These are phyloP conservation scores for Dioszegia aurantiaca DNA, from an alignment of 768 basidiomycete species.

Conservation along the genomic window DNA sequence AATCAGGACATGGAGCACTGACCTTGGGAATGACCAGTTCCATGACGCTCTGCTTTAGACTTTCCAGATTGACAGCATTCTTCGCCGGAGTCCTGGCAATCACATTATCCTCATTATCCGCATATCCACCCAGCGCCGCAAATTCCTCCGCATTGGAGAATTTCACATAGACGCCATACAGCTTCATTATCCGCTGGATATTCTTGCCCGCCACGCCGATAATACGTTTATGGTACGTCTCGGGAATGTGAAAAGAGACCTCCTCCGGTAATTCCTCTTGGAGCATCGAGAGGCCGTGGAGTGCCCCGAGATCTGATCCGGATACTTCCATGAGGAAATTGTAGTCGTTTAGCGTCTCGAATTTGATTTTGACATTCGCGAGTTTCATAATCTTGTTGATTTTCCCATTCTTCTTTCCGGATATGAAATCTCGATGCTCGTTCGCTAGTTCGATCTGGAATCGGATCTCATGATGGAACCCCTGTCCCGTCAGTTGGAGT, in stretches of 20 bases:
- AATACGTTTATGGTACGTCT: slow-evolving; percentile 97
- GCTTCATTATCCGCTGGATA: slow-evolving; percentile 99
- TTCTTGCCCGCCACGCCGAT: slow-evolving; percentile 97
- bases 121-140: slow-evolving; percentile 86
- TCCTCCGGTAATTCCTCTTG: slow-evolving; percentile 98
- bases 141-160: slow-evolving; percentile 98
- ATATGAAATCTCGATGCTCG: slow-evolving; percentile 97
- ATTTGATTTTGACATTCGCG: slow-evolving; percentile 96
- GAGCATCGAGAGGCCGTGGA: slow-evolving; percentile 81
- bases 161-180: slow-evolving; percentile 99
- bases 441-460: slow-evolving; percentile 97
- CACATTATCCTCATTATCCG: slow-evolving; percentile 97
- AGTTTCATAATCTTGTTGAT: slow-evolving; percentile 99
- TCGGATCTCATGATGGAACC: slow-evolving; percentile 94
- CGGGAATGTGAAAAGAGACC: slow-evolving; percentile 97
- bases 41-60: slow-evolving; percentile 94
- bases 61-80: slow-evolving; percentile 91
- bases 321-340: slow-evolving; percentile 91
- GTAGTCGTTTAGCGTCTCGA: slow-evolving; percentile 88
- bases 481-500: slow-evolving; percentile 54
- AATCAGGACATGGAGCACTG: slow-evolving; percentile 23
- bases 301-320: slow-evolving; percentile 75
- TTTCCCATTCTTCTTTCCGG: slow-evolving; percentile 98
- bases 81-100: slow-evolving; percentile 97
- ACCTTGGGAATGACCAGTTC: slow-evolving; percentile 96